Conservation (phyloP, 2,329 filamentous ascomycete species). For the Paecilomyces niveus region DNA sequence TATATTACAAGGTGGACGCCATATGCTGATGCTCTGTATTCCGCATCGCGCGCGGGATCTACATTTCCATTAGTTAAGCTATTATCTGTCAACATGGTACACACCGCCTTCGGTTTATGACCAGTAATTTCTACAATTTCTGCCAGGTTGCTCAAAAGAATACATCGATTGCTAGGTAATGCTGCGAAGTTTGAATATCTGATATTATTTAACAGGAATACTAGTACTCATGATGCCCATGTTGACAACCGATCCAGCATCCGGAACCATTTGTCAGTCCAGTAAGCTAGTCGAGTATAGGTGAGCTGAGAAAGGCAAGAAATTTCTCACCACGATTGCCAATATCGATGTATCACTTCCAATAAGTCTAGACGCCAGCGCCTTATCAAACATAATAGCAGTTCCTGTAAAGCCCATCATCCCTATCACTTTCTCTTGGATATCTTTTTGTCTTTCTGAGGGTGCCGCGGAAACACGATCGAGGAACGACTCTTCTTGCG, state of each 20-base stretch:
- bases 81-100: neutral
- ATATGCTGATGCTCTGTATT: neutral
- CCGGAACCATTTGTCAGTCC: neutral
- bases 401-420: neutral
- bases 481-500: constrained; percentile 29
- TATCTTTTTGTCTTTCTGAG: constrained; percentile 23
- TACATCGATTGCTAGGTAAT: too few relatives aligned
- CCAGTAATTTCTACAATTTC: neutral
- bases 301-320: neutral
- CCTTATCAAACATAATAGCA: neutral
- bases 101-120: neutral
- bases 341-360: neutral
- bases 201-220: neutral
- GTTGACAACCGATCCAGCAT: neutral
- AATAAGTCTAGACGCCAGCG: neutral
- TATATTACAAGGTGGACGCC: neutral
- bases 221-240: neutral
- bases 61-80: neutral
- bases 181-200: too few relatives aligned
- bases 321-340: neutral
- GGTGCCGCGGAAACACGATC: constrained; percentile 31
- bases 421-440: constrained; percentile 24
- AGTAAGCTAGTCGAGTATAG: neutral
- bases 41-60: neutral
- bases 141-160: neutral